Conservation (phyloP, 106 monocot genomes). For the Amphibolis antarctica region DNA sequence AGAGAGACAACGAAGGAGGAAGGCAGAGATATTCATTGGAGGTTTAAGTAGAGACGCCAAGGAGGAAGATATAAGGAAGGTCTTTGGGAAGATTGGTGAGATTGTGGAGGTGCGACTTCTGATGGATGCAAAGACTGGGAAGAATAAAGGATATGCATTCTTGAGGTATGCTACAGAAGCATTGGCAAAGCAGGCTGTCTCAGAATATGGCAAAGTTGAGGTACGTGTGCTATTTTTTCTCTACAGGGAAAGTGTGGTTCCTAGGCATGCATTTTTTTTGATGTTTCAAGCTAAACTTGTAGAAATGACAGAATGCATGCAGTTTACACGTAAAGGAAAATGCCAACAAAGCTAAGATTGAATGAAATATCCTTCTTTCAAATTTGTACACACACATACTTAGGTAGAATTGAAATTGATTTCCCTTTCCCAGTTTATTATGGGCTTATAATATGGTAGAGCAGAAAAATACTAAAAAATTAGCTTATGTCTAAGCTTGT, state of each 20-base stretch:
- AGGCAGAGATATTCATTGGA: slow-evolving; percentile 77
- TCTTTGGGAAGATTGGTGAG: slow-evolving; percentile 57
- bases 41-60: slow-evolving; percentile 63
- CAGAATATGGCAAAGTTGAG: slow-evolving; percentile 69
- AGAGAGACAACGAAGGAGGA: slow-evolving; percentile 50
- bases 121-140: slow-evolving; percentile 50
- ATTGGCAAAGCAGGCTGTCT: slow-evolving; percentile 64
- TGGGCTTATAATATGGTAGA: too few relatives aligned
- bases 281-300: too few relatives aligned
- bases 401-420: too few relatives aligned
- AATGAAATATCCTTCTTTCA: too few relatives aligned
- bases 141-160: slow-evolving; percentile 87
- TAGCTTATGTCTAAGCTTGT: too few relatives aligned
- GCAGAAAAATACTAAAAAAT: too few relatives aligned
- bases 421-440: too few relatives aligned
- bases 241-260: background rate
- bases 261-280: too few relatives aligned
- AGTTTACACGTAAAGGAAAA: too few relatives aligned
- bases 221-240: slow-evolving; percentile 17
- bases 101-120: slow-evolving; percentile 74
- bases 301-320: too few relatives aligned
- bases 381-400: too few relatives aligned
- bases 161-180: slow-evolving; percentile 45
- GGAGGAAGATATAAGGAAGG: slow-evolving; percentile 72
- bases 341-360: too few relatives aligned